Base-by-base conservation (phyloP, 2,329 filamentous ascomycete genomes). In the Thermothelomyces thermophilus region DNA sequence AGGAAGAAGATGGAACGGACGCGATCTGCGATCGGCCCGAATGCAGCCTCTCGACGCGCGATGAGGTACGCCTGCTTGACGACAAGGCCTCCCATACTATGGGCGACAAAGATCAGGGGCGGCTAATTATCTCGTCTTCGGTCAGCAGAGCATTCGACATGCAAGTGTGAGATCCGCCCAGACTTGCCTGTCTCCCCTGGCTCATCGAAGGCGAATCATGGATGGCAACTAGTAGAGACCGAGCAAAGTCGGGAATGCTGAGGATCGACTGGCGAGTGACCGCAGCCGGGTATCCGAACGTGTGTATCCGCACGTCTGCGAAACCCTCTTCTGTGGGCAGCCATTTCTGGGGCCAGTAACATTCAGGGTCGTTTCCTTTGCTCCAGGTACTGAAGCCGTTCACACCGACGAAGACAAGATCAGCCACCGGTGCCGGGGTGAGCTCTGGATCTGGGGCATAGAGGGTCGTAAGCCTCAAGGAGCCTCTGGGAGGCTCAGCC, bases 21-120 rank as follows among this genome's bases (percentile, higher is more conserved):
- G 2, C 62, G 53, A 0, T 55, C 33, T 3, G 58, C 57, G 2
- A 68, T 26, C 0, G 52, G 19, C 2, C 46, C 13, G 42, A 61
- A 68, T 1, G 55, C 53, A 0, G 31, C n/a, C 0, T 54, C 41
- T 9, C 63, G 58, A 4, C 52, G 51, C 2, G 57, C 63, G 0
- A 68, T 50, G 9, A 69, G 60, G 36, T 60, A 67, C 0, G 67
- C 67, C 49, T 63, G 63, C 46, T 70, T 70, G 20, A 64, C 58
- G 1, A 70, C 63, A 1, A 70, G 55, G 0, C 67, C 68, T 5
- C 68, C 68, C 66, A 71, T 68, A 45, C 64, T 68, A 41, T 71
- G 68, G 2, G 57, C 66, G 16, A 70, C 56, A 11, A 70, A 60
- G 9, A 70, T 58, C 3, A 68, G 34, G 1, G 26, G 54, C 0